Evolutionary conservation across 305 asterid genomes (phyloP).

Genomic region (Fraxinus xanthoxyloides): DNA sequence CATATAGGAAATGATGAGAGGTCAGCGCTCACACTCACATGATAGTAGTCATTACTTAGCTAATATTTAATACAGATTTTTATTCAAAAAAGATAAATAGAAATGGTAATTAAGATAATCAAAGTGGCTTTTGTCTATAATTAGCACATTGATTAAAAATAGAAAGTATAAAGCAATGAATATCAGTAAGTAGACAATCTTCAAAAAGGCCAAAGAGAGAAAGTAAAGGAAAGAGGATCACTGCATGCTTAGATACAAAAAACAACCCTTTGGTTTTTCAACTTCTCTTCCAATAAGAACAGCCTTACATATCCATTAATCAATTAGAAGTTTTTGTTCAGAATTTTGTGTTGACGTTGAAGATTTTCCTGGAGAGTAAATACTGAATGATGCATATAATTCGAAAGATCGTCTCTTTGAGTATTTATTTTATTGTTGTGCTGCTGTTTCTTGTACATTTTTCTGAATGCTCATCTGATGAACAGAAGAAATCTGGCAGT

Average conservation of each 20-base stretch:
- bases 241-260: conserved; percentile 24
- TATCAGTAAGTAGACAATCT: conserved; percentile 28
- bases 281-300: conserved; percentile 14
- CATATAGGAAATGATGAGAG: neutral
- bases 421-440: conserved; percentile 18
- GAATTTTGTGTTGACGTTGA: neutral
- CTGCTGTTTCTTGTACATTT: conserved; percentile 33
- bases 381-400: conserved; percentile 23
- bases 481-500: conserved; percentile 24
- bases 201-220: conserved; percentile 11
- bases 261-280: neutral
- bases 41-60: neutral
- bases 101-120: neutral
- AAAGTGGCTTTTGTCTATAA: conserved; percentile 22
- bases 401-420: conserved; percentile 17
- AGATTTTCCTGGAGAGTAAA: neutral
- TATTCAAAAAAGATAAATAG: neutral
- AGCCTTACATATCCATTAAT: conserved; percentile 5
- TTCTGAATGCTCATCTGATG: conserved; percentile 34
- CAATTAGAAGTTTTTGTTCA: neutral
- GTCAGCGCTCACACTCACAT: neutral
- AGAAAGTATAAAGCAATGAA: conserved; percentile 19
- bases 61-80: neutral
- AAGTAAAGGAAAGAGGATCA: conserved; percentile 19
- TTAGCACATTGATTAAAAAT: conserved; percentile 33